Evolutionary conservation across 139 green algal genomes (phyloP).

Genomic region (Picochlorum sp.): DNA sequence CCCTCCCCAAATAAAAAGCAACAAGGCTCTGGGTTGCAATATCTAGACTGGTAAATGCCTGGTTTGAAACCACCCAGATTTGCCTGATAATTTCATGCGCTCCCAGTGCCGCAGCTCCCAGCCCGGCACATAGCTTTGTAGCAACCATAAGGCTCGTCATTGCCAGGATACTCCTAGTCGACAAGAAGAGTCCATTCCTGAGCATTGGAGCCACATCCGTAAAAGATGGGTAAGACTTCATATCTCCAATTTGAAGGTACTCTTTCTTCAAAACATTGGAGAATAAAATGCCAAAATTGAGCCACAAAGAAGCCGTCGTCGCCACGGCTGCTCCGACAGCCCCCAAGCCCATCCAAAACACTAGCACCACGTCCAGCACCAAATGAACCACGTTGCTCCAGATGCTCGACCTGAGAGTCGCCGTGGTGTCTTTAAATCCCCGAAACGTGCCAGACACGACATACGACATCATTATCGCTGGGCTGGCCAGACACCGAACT

Average conservation of each 20-base stretch:
- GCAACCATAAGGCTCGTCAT: conserved; percentile 24
- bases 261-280: conserved; percentile 13
- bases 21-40: conserved; percentile 27
- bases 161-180: conserved; percentile 16
- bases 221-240: conserved; percentile 8
- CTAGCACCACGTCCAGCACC: conserved; percentile 5
- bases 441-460: conserved; percentile 23
- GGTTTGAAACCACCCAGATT: conserved; percentile 20
- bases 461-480: conserved; percentile 20
- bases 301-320: conserved; percentile 48
- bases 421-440: conserved; percentile 23
- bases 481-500: conserved; percentile 16
- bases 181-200: conserved; percentile 12
- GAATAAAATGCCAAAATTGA: conserved; percentile 16
- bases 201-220: conserved; percentile 19
- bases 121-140: conserved; percentile 14
- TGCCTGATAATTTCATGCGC: conserved; percentile 27
- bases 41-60: conserved; percentile 22
- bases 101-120: conserved; percentile 19
- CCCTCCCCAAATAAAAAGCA: conserved; percentile 15
- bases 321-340: conserved; percentile 49
- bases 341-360: conserved; percentile 47
- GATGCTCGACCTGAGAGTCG: conserved; percentile 15
- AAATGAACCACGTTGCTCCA: conserved; percentile 32
- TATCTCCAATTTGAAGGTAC: conserved; percentile 8